Evolutionary conservation across 73 alveolate species (phyloP), one percentile per base, ranked within the genome.

Genomic region (Tetrahymena elliotti): DNA sequence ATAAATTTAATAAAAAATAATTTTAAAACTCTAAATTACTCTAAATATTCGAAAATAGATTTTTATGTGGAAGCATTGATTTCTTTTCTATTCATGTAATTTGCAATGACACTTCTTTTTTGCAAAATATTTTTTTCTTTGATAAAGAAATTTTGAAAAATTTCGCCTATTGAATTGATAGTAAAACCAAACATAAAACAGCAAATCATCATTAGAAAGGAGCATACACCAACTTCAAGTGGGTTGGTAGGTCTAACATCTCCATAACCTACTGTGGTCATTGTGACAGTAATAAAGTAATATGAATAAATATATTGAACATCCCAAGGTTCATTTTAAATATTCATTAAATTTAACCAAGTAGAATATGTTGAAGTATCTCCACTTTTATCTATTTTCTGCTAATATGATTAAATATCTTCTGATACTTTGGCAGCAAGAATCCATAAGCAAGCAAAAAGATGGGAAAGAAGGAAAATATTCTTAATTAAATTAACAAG

Each of bases 191-290:
- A 88, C 92, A 84, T 15, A 33, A 94, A 84, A 24, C 96, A 84
- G 35, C 96, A 94, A 11, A 47, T 40, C 93, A 94, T 84, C 96
- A 94, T 94, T 35, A 82, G 84, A n/a, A 94, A 84, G 38, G 52
- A 84, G 33, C 94, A 39, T 20, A 94, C 93, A 35, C 93, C 84
- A 27, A 92, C 82, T 68, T 94, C 96, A 13, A 84, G 82, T 15
- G 93, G 93, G 84, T 53, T 84, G 12, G 83, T 54, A 38, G 95
- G 96, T 7, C 84, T 84, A n/a, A 88, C 35, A 94, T 94, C 96
- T 15, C 96, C 96, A 94, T 84, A 94, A 3, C 96, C 96, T 20
- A 94, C 96, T 7, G 96, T 94, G 38, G 92, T 84, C 47, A 54
- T 94, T 11, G 95, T 94, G 3, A 94, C 96, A 34, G 95, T 68